These are phyloP conservation scores for Perkinsela sp. DNA, from an alignment of 208 protist genomes.

Conservation along the genomic window DNA sequence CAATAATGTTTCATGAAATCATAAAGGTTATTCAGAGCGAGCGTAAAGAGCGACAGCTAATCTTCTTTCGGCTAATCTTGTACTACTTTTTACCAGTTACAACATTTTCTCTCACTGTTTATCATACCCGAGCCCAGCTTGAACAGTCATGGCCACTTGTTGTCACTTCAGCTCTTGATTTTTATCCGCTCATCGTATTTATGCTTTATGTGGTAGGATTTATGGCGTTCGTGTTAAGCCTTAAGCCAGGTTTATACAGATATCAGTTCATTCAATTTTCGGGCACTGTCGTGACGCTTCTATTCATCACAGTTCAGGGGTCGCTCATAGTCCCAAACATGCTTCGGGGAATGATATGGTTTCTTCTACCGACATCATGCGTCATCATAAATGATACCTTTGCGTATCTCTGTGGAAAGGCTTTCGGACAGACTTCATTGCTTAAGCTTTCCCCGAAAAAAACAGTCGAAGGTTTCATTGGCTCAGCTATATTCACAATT, in stretches of 20 bases:
- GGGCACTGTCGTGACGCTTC: slow-evolving; percentile 49
- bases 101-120: slow-evolving; percentile 12
- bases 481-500: slow-evolving; percentile 56
- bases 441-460: slow-evolving; percentile 64
- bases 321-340: slow-evolving; percentile 35
- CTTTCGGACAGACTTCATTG: slow-evolving; percentile 48
- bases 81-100: slow-evolving; percentile 31
- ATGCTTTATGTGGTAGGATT: slow-evolving; percentile 26
- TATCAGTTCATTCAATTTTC: slow-evolving; percentile 68
- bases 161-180: slow-evolving; percentile 13
- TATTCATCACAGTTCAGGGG: slow-evolving; percentile 28
- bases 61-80: slow-evolving; percentile 28
- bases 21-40: slow-evolving; percentile 43
- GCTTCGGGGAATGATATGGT: slow-evolving; percentile 67
- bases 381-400: slow-evolving; percentile 67
- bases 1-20: slow-evolving; percentile 54
- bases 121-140: slow-evolving; percentile 20
- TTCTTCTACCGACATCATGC: slow-evolving; percentile 49
- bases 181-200: slow-evolving; percentile 28
- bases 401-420: slow-evolving; percentile 60
- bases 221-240: slow-evolving; percentile 47
- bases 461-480: slow-evolving; percentile 62
- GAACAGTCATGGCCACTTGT: slow-evolving; percentile 16
- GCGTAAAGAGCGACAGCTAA: slow-evolving; percentile 35
- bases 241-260: slow-evolving; percentile 50